Evolutionary conservation across 2,329 filamentous ascomycete genomes (phyloP), one percentile per base, ranked within the genome.

Genomic region (Monosporascus ibericus): DNA sequence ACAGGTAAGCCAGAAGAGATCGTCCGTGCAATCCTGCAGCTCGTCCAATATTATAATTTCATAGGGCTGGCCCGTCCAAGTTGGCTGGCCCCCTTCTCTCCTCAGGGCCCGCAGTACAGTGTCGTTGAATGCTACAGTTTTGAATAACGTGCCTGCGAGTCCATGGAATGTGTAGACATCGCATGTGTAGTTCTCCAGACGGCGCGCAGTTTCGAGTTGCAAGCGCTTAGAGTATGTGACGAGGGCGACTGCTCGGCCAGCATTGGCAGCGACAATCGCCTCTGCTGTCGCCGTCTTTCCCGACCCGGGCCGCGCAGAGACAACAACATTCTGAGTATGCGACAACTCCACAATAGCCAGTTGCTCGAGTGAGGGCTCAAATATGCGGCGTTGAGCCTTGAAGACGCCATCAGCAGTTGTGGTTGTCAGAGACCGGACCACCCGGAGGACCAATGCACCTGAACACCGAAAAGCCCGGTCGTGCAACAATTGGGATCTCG

Each of bases 21-120:
- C 27, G 6, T 60, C 55, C 2, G 62, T 65, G 25, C 64, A 68
- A 34, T 69, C 65, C 30, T 68, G 66, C 20, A 68, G 59, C 50
- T 69, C 66, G 34, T 69, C 65, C 9, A 68, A 37, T 5, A 68
- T 59, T 30, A 69, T 54, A 4, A 68, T 61, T n/a, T 68, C 63
- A 48, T 63, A 68, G 15, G 61, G 61, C 11, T 30, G 22, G 8
- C n/a, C 54, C 3, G 8, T 48, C 61, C 64, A 66, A 22, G 18
- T 6, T 6, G 65, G 64, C 25, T 56, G 51, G 14, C 48, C 17
- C 5, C 58, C 46, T 3, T 46, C 48, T 27, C 42, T 44, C 8
- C 58, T 50, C 15, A 57, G 44, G 17, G 38, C 49, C 20, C 36
- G 48, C 22, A 67, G 49, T 6, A 49, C 44, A 3, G 40, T 20